Conservation (phyloP, 2,329 filamentous ascomycete species). For the Aspergillus uvarum region DNA sequence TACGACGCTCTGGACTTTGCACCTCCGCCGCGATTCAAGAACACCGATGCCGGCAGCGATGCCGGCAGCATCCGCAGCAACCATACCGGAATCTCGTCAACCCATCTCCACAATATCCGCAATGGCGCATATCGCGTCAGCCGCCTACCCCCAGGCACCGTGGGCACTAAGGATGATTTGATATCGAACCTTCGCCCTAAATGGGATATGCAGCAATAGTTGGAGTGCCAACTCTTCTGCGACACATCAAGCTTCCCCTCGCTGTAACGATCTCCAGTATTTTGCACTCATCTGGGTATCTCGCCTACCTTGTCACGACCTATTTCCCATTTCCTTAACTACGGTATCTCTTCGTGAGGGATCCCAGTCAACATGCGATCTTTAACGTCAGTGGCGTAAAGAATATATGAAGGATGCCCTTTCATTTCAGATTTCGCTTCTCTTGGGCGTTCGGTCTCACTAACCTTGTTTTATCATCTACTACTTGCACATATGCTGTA, state of each 20-base stretch:
- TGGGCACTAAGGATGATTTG: constrained; percentile 73
- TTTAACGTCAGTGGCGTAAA: constrained; percentile 22
- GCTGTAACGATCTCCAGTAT: constrained; percentile 22
- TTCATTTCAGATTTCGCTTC: constrained; percentile 14
- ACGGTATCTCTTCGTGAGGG: constrained; percentile 10
- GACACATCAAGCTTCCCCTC: constrained; percentile 1
- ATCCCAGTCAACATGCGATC: constrained; percentile 13
- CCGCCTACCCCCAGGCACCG: constrained; percentile 75
- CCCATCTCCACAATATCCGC: constrained; percentile 70
- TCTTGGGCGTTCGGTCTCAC: constrained; percentile 14
- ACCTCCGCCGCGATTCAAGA: constrained; percentile 49
- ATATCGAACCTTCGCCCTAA: constrained; percentile 57
- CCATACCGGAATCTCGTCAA: constrained; percentile 72
- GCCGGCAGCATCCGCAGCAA: constrained; percentile 62
- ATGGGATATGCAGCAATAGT: constrained; percentile 50
- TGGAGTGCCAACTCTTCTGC: constrained; percentile 16
- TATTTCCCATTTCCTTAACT: constrained; percentile 15
- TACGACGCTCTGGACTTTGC: constrained; percentile 52
- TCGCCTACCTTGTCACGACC: constrained; percentile 21
- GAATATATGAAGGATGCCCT: constrained; percentile 19
- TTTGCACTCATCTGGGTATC: constrained; percentile 10
- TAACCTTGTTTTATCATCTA: constrained; percentile 4
- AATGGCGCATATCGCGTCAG: constrained; percentile 83
- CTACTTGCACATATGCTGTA: constrained; percentile 11
- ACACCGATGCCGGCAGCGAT: constrained; percentile 44